Conservation (phyloP, 805 yeast species). For the Cyberlindnera sargentensis region DNA sequence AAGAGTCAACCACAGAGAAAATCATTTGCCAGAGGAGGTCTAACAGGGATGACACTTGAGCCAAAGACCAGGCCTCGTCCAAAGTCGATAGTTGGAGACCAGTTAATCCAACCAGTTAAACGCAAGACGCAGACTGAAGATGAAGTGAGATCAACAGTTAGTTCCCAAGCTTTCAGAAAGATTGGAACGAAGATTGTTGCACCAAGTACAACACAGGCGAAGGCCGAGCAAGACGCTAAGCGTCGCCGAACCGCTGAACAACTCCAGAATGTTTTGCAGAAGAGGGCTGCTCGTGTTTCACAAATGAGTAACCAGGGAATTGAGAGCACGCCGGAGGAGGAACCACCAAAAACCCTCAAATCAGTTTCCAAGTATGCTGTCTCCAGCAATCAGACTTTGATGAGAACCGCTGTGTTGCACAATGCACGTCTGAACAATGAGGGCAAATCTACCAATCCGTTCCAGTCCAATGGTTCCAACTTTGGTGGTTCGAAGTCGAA, state of each 20-base stretch:
- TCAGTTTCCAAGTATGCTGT: slow-evolving; percentile 8
- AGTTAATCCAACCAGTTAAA: slow-evolving; percentile 4
- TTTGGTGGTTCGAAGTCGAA: slow-evolving; percentile 3
- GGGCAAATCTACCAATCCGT: slow-evolving; percentile 8
- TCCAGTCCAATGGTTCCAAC: slow-evolving; percentile 6
- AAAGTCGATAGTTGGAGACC: slow-evolving; percentile 15
- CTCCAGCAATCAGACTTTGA: slow-evolving; percentile 20
- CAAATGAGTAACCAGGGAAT: slow-evolving; percentile 1
- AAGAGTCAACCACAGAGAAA: slow-evolving; percentile 13
- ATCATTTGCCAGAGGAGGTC: slow-evolving; percentile 13
- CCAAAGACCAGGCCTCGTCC: slow-evolving; percentile 13
- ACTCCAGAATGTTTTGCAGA: slow-evolving; percentile 14
- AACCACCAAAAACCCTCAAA: slow-evolving; percentile 5
- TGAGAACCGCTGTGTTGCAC: slow-evolving; percentile 29
- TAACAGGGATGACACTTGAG: slow-evolving; percentile 17
- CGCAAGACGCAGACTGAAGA: slow-evolving; percentile 20
- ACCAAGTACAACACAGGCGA: slow-evolving; percentile 10
- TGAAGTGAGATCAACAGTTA: slow-evolving; percentile 2
- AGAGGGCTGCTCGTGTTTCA: slow-evolving; percentile 23
- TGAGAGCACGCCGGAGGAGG: slow-evolving; percentile 2
- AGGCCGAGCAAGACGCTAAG: slow-evolving; percentile 18
- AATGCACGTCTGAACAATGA: slow-evolving; percentile 24
- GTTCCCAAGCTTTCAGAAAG: slow-evolving; percentile 18
- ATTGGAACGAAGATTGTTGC: slow-evolving; percentile 20
- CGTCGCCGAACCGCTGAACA: slow-evolving; percentile 23